Evolutionary conservation across 768 basidiomycete species (phyloP), one percentile per base, ranked within the genome.

Genomic region (Agaricus subrufescens): DNA sequence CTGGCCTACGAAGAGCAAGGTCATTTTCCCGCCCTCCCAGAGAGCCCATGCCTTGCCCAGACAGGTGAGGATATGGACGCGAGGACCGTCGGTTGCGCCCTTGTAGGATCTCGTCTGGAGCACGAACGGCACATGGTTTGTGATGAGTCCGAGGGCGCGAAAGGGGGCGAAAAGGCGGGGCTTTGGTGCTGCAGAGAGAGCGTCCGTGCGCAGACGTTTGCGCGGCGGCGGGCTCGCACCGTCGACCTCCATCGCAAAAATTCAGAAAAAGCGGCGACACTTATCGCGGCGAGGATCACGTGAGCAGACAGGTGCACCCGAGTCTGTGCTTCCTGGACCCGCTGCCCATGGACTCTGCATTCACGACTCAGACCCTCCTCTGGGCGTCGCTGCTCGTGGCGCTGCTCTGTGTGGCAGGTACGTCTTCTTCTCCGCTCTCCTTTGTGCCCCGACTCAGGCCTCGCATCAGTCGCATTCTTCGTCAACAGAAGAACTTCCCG

Each of bases 1-100:
- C 92, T 74, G 71, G 92, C 96, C 93, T 58, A 95, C 94, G 67
- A 99, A 98, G 38, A 98, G 77, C 55, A 98, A 72, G 31, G 78
- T 79, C 91, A 98, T 94, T 71, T 88, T 94, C 27, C 86, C 90
- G 23, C 93, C 95, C 63, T 97, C 94, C 96, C 96, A 98, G 65
- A 97, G 75, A 15, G 94, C 91, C 95, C 95, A 98, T 61, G 90
- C 83, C 56, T 76, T 83, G 5, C 96, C 95, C 7, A 98, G 71
- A 64, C 91, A 94, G 10, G 93, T 95, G 34, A 97, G 71, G 43
- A 98, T 73, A 59, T 93, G 88, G 56, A 95, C 77, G 46, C 83
- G 81, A 0, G 95, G 94, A 2, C 89, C 91, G 19, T 88, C 87
- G 1, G 90, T 82, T 23, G 91, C 84, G 26, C 91, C 91, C 67